Conservation (phyloP, 1,284 basidiomycete species). For the Apiotrichum gamsii region DNA sequence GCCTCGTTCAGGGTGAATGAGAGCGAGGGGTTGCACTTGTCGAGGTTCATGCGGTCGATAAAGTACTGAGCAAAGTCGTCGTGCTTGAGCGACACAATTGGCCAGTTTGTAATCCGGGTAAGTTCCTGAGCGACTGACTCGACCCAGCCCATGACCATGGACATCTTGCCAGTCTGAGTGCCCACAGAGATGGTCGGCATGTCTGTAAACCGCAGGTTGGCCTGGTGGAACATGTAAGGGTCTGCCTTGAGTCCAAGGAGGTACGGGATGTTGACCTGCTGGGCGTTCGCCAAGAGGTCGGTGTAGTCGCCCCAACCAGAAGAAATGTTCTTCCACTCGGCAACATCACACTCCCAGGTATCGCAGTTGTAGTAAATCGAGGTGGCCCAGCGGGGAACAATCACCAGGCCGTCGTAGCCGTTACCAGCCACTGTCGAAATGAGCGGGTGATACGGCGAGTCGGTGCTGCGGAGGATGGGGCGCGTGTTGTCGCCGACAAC, state of each 20-base stretch:
- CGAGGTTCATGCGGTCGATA: slow-evolving; percentile 6
- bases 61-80: slow-evolving; percentile 10
- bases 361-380: slow-evolving; percentile 12
- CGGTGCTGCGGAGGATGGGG: slow-evolving; percentile 1
- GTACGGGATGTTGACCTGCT: slow-evolving; percentile 3
- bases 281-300: slow-evolving; percentile 5
- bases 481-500: slow-evolving; percentile 12
- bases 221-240: slow-evolving; percentile 15
- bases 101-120: slow-evolving; percentile 10
- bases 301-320: slow-evolving; percentile 2
- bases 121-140: slow-evolving; percentile 4
- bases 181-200: slow-evolving; percentile 6
- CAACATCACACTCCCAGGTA: slow-evolving; percentile 6
- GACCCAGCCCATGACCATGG: slow-evolving; percentile 11
- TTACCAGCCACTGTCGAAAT: slow-evolving; percentile 3
- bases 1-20: background rate
- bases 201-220: slow-evolving; percentile 9
- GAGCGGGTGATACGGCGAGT: slow-evolving; percentile 1
- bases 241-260: slow-evolving; percentile 4
- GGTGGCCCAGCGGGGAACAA: slow-evolving; percentile 9
- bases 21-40: slow-evolving; percentile 1
- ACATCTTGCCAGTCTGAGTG: slow-evolving; percentile 6
- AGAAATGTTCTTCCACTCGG: slow-evolving; percentile 8
- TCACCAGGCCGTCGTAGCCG: slow-evolving; percentile 5
- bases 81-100: slow-evolving; percentile 2